phyloP scores from a whole-genome alignment of 495 filamentous ascomycete genomes.

The Trichoderma asperelloides region DNA sequence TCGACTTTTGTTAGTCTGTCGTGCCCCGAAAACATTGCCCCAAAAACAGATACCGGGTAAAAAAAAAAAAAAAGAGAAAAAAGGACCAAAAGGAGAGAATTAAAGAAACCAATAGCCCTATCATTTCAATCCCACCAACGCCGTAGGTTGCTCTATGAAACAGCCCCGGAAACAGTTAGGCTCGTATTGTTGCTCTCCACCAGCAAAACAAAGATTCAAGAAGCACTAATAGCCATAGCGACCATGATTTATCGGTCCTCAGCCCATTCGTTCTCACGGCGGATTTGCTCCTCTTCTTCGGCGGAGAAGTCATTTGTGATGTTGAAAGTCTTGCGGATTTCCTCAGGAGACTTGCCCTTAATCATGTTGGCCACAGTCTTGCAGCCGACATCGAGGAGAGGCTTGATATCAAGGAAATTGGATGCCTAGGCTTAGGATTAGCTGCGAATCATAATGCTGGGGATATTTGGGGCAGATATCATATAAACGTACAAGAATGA shows the following conservation, averaged over 20 bases:
- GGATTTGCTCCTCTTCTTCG: conserved; percentile 76
- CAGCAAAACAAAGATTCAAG: not conserved
- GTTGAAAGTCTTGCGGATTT: conserved; percentile 78
- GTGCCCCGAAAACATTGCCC: not conserved
- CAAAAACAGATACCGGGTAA: not conserved
- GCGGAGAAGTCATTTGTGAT: conserved; percentile 78
- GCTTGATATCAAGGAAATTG: conserved; percentile 78
- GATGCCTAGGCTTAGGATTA: conserved; percentile 40
- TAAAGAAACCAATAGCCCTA: not conserved
- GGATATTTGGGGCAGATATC: not conserved
- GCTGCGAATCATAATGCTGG: conserved; percentile 9
- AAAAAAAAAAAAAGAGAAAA: not conserved
- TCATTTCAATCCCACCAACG: conserved; percentile 2
- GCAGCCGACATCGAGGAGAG: conserved; percentile 71
- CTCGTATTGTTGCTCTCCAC: not conserved
- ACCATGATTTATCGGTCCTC: conserved; percentile 49
- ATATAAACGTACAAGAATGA: conserved; percentile 69
- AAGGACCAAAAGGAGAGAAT: too few relatives aligned
- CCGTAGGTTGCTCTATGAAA: conserved; percentile 7
- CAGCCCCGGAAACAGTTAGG: not conserved
- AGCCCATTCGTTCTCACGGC: conserved; percentile 77
- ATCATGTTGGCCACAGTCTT: conserved; percentile 85
- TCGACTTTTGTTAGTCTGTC: not conserved
- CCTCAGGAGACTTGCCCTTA: conserved; percentile 75
- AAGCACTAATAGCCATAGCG: not conserved